Conservation (phyloP, 257 asterid genomes). For the Ehretia macrophylla region DNA sequence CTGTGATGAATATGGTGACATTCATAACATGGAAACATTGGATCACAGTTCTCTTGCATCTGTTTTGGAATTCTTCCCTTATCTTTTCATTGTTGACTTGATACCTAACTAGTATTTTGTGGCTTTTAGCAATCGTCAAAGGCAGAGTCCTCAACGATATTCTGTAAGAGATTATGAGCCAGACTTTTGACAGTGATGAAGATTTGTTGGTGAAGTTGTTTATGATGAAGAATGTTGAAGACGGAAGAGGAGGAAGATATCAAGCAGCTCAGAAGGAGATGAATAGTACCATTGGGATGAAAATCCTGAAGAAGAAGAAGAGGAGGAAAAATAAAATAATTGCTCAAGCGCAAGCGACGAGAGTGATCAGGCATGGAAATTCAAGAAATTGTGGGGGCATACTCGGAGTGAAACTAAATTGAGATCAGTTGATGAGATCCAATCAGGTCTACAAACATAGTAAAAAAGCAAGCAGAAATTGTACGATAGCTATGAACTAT, state of each 20-base stretch:
- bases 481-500: constrained; percentile 64
- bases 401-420: constrained; percentile 65
- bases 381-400: constrained; percentile 46
- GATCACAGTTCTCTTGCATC: constrained; percentile 58
- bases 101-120: constrained; percentile 11
- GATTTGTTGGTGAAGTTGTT: constrained; percentile 92
- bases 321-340: constrained; percentile 65
- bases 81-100: not conserved
- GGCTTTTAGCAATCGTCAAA: constrained; percentile 55
- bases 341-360: constrained; percentile 61
- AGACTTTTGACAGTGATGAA: constrained; percentile 79
- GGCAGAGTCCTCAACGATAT: constrained; percentile 87
- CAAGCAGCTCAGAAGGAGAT: constrained; percentile 92
- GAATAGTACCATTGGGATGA: constrained; percentile 80
- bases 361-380: constrained; percentile 44
- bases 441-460: constrained; percentile 83
- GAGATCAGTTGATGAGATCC: constrained; percentile 59
- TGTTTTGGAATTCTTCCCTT: constrained; percentile 2
- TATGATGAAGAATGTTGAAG: constrained; percentile 82
- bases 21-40: constrained; percentile 40
- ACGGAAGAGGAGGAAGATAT: constrained; percentile 53
- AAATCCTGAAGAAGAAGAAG: constrained; percentile 77
- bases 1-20: constrained; percentile 49
- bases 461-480: constrained; percentile 74
- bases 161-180: constrained; percentile 68